A percentile compares a stretch with the other conserved stretches of the same genome.
These are phyloP conservation scores for Aspergillus saccharolyticus DNA, from an alignment of 495 filamentous ascomycete species.

Conservation along the genomic window DNA sequence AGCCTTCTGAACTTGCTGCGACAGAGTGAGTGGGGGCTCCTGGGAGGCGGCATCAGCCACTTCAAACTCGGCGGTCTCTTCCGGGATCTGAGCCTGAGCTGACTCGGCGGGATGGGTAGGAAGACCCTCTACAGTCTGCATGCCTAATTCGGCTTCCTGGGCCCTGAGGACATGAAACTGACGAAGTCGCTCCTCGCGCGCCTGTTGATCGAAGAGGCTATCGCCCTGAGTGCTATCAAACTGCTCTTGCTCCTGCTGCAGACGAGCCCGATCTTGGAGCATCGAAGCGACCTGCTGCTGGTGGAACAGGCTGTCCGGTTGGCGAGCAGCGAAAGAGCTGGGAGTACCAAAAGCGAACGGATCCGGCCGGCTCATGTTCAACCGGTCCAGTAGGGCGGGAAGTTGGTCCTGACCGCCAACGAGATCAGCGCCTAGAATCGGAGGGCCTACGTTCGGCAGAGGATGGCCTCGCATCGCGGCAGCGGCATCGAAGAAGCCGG, in stretches of 20 bases:
- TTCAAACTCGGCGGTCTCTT: conserved; percentile 22
- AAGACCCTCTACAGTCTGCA: conserved; percentile 39
- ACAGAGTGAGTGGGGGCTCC: conserved; percentile 57
- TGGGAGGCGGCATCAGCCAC: conserved; percentile 21
- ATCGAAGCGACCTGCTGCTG: conserved; percentile 55
- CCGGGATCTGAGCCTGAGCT: conserved; percentile 9
- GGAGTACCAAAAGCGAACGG: conserved; percentile 50
- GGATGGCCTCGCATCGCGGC: conserved; percentile 36
- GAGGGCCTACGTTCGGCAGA: conserved; percentile 42
- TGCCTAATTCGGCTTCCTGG: conserved; percentile 45
- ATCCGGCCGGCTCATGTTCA: conserved; percentile 51
- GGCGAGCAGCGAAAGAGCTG: conserved; percentile 48
- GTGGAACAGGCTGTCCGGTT: conserved; percentile 49
- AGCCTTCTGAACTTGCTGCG: conserved; percentile 85
- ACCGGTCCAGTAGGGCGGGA: conserved; percentile 53
- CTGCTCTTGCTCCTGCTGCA: conserved; percentile 61
- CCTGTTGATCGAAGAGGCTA: conserved; percentile 47
- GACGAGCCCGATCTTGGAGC: conserved; percentile 55
- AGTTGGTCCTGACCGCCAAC: conserved; percentile 56
- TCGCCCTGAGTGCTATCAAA: conserved; percentile 47
- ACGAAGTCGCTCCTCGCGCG: conserved; percentile 54
- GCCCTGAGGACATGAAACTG: conserved; percentile 58
- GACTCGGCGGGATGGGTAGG: conserved; percentile 35
- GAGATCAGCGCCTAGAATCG: conserved; percentile 47
- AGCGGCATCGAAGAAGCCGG: conserved; percentile 68